Evolutionary conservation across 257 asterid species (phyloP), one percentile per base, ranked within the genome.

Genomic region (Gynochthodes officinalis): DNA sequence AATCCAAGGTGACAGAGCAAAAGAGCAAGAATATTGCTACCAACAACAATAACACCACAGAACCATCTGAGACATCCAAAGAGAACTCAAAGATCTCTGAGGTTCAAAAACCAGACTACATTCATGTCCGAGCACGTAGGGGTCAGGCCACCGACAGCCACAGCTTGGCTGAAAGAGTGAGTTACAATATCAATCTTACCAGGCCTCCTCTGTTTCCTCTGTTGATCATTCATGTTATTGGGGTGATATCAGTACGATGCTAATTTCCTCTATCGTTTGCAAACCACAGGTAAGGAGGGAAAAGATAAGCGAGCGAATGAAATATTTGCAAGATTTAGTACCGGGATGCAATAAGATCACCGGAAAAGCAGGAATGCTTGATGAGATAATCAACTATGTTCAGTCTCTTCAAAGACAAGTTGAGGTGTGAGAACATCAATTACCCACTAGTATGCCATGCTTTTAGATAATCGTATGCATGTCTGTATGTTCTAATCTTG

Each of bases 121-220:
- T 93, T 75, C 98, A 93, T 60, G 98, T 93, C 68, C 84, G 98
- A 70, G 98, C 98, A 2, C 96, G 98, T 11, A 93, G 97, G 0
- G 98, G 98, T 19, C 96, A 93, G 75, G 98, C 98, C 78, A 93
- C 98, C 19, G 98, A 93, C 76, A 93, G 96, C 87, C 98, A 93
- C 67, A 93, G 98, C 85, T 84, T 93, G 78, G 98, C 97, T 15
- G 98, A 93, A 86, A 87, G 98, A 78, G 98, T 93, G 76, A 85
- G 96, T 76, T 21, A 40, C 7, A 72, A 37, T 42, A 13, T 63
- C 53, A 63, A 48, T 53, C 19, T 23, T 28, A 33, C 6, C 6
- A 48, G 19, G 42, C 7, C 27, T 5, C 40, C 40, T 64, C 49
- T 27, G 49, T 71, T 64, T 43, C 23, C 42, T 33, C 70, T 75